Evolutionary conservation across 148 eudicot genomes (phyloP).

Genomic region (Suaeda aralocaspica): DNA sequence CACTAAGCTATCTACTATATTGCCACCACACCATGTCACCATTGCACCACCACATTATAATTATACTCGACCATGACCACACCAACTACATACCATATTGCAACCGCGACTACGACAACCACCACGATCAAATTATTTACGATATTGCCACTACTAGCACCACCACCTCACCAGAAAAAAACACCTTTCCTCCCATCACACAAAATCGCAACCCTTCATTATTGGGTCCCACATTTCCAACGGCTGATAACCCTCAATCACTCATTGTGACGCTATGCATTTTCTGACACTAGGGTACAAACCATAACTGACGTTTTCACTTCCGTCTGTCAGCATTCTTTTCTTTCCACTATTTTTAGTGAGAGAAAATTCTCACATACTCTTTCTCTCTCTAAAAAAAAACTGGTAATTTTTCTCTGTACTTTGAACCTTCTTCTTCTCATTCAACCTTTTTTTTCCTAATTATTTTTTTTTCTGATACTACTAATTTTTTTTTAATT

Average conservation of each 20-base stretch:
- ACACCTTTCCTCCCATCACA: neutral
- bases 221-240: neutral
- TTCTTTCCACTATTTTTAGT: neutral
- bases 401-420: neutral
- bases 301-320: neutral
- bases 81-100: too few species aligned
- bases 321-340: neutral
- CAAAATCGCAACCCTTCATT: neutral
- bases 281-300: neutral
- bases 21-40: neutral
- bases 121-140: neutral
- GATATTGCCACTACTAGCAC: neutral
- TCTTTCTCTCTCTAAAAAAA: neutral
- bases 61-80: neutral
- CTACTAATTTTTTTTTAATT: too few species aligned
- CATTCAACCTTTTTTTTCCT: neutral
- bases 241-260: neutral
- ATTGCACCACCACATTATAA: too few species aligned
- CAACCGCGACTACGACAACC: neutral
- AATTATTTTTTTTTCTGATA: too few species aligned
- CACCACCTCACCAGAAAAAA: too few species aligned
- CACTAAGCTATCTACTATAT: neutral
- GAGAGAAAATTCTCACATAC: neutral
- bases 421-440: constrained; percentile 3
- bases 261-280: neutral